Evolutionary conservation across 2,329 filamentous ascomycete genomes (phyloP).

Genomic region (Epichloe scottii): DNA sequence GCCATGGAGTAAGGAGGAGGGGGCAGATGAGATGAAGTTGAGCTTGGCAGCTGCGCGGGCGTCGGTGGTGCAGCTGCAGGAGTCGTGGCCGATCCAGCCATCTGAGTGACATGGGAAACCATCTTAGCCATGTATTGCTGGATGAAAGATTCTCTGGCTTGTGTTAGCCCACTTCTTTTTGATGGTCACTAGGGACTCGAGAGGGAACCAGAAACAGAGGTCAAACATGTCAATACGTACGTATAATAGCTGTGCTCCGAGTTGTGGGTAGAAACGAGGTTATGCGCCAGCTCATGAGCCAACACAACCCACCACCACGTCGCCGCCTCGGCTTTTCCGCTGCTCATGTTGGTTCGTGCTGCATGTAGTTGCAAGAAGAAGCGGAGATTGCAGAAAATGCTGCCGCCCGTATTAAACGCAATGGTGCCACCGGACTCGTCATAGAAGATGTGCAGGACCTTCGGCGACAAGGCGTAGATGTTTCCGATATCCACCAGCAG

Average conservation of each 20-base stretch:
- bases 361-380: conserved; percentile 76
- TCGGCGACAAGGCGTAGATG: conserved; percentile 58
- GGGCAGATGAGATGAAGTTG: conserved; percentile 7
- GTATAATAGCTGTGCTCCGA: conserved; percentile 75
- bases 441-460: conserved; percentile 75
- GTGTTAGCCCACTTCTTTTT: conserved; percentile 2
- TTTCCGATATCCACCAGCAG: conserved; percentile 57
- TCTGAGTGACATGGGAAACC: conserved; percentile 38
- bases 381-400: conserved; percentile 85
- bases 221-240: conserved; percentile 24
- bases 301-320: conserved; percentile 94
- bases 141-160: conserved; percentile 56
- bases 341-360: conserved; percentile 25
- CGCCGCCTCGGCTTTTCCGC: conserved; percentile 51
- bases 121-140: conserved; percentile 65
- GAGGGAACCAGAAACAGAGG: neutral
- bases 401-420: conserved; percentile 80
- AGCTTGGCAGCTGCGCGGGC: neutral
- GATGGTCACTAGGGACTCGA: neutral
- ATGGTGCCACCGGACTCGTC: conserved; percentile 71
- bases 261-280: conserved; percentile 68
- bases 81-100: conserved; percentile 7
- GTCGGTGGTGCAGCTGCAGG: conserved; percentile 4
- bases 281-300: conserved; percentile 92
- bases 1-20: conserved; percentile 13